A percentile compares a stretch with the other conserved stretches of the same genome.
phyloP scores from a whole-genome alignment of 139 green algal genomes.

The Ettlia oleoabundans region DNA sequence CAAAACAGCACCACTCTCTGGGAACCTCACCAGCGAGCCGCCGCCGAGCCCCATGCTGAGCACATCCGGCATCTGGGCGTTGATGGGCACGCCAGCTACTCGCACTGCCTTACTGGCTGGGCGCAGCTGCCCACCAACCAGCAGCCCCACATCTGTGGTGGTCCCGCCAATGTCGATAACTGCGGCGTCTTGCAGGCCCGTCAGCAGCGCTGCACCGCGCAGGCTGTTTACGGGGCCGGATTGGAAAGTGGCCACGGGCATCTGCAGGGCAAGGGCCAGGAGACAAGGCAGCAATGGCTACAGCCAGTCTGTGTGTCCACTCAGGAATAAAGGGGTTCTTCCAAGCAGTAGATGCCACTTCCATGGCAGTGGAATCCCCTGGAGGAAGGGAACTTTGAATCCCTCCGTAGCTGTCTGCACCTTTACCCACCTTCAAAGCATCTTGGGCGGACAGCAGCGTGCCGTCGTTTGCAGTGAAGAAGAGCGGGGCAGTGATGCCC shows the following conservation, averaged over 20 bases:
- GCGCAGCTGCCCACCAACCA: conserved; percentile 41
- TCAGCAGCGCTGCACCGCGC: conserved; percentile 45
- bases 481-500: conserved; percentile 34
- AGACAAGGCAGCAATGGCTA: too few species aligned
- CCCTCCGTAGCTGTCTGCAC: not conserved
- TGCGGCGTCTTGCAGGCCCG: conserved; percentile 34
- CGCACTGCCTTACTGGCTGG: conserved; percentile 6
- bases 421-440: conserved; percentile 7
- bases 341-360: too few species aligned
- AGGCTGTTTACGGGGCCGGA: conserved; percentile 55
- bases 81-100: conserved; percentile 39
- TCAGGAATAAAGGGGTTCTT: not conserved
- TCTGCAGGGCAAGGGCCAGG: not conserved
- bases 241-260: conserved; percentile 49
- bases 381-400: too few species aligned
- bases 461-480: conserved; percentile 48
- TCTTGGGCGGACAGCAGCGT: conserved; percentile 34
- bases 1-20: too few species aligned
- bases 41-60: conserved; percentile 44
- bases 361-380: too few species aligned
- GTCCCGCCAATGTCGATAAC: conserved; percentile 60
- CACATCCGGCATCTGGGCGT: conserved; percentile 49
- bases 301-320: too few species aligned
- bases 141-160: conserved; percentile 49
- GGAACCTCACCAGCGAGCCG: conserved; percentile 22